A percentile compares a stretch with the other conserved stretches of the same genome.
Conservation (phyloP, 208 protist genomes). For the Acanthamoeba royreba region DNA sequence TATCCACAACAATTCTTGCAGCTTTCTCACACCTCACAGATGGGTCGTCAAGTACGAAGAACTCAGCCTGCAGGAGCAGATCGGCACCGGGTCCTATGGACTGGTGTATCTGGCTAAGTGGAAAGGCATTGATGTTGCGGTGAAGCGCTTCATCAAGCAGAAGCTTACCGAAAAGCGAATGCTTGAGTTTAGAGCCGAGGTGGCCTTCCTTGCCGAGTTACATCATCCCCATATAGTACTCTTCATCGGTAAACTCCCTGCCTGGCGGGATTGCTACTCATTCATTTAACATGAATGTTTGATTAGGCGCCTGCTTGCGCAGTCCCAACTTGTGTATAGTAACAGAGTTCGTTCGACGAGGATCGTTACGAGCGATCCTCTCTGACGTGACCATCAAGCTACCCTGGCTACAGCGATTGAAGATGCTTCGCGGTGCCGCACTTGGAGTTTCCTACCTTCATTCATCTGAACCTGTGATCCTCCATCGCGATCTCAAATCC, state of each 20-base stretch:
- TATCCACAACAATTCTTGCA: too few relatives aligned
- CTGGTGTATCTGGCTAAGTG: not conserved
- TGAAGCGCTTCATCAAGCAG: slow-evolving; percentile 36
- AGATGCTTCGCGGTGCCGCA: not conserved
- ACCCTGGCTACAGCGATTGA: not conserved
- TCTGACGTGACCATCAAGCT: not conserved
- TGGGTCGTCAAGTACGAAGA: not conserved
- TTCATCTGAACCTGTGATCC: not conserved
- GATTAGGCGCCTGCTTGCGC: not conserved
- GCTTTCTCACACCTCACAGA: too few relatives aligned
- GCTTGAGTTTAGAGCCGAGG: slow-evolving; percentile 34
- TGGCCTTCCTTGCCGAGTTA: slow-evolving; percentile 38
- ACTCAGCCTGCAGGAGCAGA: not conserved
- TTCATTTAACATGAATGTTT: too few relatives aligned
- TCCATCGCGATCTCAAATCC: slow-evolving; percentile 16
- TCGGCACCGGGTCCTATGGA: not conserved
- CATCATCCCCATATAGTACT: slow-evolving; percentile 46
- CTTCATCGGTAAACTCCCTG: not conserved
- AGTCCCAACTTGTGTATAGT: slow-evolving; percentile 32
- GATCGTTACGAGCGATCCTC: slow-evolving; percentile 55
- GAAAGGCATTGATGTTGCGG: slow-evolving; percentile 14
- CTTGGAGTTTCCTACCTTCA: slow-evolving; percentile 35
- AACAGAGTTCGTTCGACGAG: not conserved
- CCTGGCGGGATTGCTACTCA: not conserved
- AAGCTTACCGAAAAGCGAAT: not conserved